Percentiles rank a stretch among this genome's conserved stretches.
phyloP scores from a whole-genome alignment of 768 basidiomycete species.

The Pleurotus eryngii region DNA sequence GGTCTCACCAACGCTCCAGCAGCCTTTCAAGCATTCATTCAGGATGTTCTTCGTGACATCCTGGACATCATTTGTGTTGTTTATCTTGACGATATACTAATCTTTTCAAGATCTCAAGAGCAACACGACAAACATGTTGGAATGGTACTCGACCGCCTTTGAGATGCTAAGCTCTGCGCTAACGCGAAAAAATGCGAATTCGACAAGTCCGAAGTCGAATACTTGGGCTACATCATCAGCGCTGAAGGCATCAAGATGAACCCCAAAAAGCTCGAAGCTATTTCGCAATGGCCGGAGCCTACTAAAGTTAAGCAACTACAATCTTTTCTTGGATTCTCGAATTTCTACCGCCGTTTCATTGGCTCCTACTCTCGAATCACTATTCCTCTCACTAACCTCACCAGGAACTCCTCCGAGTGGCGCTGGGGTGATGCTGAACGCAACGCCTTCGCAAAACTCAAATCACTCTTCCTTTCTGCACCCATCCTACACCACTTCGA shows the following conservation, averaged over 20 bases:
- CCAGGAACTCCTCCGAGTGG: conserved; percentile 20
- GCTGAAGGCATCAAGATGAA: conserved; percentile 32
- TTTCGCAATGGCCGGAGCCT: conserved; percentile 35
- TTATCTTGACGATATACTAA: conserved; percentile 32
- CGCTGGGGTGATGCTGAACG: conserved; percentile 11
- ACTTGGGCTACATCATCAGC: conserved; percentile 36
- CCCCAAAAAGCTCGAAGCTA: conserved; percentile 32
- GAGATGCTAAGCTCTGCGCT: conserved; percentile 22
- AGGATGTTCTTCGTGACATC: conserved; percentile 22
- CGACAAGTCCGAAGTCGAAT: conserved; percentile 33
- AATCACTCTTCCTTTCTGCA: conserved; percentile 22
- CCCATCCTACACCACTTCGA: conserved; percentile 32
- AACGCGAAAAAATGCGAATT: conserved; percentile 21
- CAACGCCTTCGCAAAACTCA: conserved; percentile 15
- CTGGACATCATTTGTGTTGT: conserved; percentile 30
- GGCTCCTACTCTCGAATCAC: conserved; percentile 29
- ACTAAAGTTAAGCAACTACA: conserved; percentile 28
- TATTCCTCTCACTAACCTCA: conserved; percentile 24
- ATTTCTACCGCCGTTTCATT: conserved; percentile 25
- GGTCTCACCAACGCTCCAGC: neutral
- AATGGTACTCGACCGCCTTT: conserved; percentile 29
- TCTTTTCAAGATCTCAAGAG: conserved; percentile 32
- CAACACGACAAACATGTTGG: conserved; percentile 40
- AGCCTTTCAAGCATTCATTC: neutral
- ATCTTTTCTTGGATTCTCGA: conserved; percentile 38